Evolutionary conservation across 1,284 basidiomycete genomes (phyloP).

Genomic region (Rhodotorula mucilaginosa): DNA sequence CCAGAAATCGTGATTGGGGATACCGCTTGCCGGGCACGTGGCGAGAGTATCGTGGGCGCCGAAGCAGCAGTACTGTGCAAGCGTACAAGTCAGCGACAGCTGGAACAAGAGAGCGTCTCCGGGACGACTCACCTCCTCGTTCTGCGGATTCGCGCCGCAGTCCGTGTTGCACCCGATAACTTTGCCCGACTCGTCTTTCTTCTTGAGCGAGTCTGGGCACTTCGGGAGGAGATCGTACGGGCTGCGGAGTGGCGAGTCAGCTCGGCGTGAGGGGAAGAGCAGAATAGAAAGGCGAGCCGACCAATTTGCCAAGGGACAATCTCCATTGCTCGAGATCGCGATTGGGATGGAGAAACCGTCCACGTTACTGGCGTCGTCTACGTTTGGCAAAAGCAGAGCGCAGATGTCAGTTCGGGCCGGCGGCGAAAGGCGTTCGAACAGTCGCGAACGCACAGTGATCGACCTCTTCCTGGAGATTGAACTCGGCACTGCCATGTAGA

Average conservation of each 20-base stretch:
- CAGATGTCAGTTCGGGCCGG: background rate
- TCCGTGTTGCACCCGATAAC: slow-evolving; percentile 15
- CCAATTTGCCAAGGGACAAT: slow-evolving; percentile 22
- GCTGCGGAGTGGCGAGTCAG: background rate
- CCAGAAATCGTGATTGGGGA: slow-evolving; percentile 12
- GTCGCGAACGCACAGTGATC: slow-evolving; percentile 1
- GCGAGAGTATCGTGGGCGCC: slow-evolving; percentile 3
- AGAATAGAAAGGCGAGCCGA: background rate
- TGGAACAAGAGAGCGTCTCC: rapidly evolving
- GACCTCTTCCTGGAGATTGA: slow-evolving; percentile 6
- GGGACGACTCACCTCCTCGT: background rate
- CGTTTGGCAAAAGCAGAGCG: background rate
- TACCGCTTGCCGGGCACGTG: background rate
- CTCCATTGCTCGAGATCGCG: slow-evolving; percentile 6
- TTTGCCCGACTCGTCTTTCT: background rate
- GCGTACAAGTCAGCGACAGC: background rate
- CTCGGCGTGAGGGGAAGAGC: too few species aligned
- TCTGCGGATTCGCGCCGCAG: background rate
- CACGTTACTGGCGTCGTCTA: slow-evolving; percentile 9
- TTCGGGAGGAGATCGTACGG: slow-evolving; percentile 10
- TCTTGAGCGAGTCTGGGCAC: slow-evolving; percentile 10
- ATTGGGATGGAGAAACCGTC: slow-evolving; percentile 16
- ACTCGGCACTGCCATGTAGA: slow-evolving; percentile 2
- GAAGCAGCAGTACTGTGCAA: slow-evolving; percentile 15
- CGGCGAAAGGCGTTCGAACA: background rate